A percentile compares a stretch with the other conserved stretches of the same genome.
phyloP scores from a whole-genome alignment of 208 protist species.

The Leishmania arabica region DNA sequence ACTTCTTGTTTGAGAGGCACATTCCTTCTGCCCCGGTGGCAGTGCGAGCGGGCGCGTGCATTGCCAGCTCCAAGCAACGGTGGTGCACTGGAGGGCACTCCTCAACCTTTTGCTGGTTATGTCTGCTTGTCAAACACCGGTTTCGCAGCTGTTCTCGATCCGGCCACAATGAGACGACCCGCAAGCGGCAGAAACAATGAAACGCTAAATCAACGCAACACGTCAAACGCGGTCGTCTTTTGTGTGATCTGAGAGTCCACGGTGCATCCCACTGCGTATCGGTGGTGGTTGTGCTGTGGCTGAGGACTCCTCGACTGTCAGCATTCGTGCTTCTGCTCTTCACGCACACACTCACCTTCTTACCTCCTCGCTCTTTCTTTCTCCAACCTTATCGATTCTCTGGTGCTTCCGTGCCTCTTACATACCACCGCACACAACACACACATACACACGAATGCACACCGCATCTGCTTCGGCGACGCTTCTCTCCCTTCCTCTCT shows the following conservation, averaged over 20 bases:
- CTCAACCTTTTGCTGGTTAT: not conserved
- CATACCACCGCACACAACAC: not conserved
- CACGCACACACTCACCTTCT: not conserved
- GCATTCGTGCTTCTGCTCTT: not conserved
- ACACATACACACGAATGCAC: too few relatives aligned
- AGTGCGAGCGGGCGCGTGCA: not conserved
- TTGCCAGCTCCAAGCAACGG: not conserved
- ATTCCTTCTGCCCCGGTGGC: not conserved
- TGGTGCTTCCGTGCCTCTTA: not conserved
- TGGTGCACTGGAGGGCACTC: not conserved
- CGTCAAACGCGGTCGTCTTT: not conserved
- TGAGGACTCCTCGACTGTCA: not conserved
- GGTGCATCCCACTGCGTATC: not conserved
- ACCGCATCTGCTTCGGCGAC: not conserved
- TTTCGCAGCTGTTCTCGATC: not conserved
- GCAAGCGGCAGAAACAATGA: not conserved
- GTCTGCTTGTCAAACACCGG: not conserved
- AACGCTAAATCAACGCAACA: not conserved
- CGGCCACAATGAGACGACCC: not conserved
- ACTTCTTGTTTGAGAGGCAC: not conserved
- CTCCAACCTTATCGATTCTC: not conserved
- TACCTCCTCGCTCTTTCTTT: not conserved
- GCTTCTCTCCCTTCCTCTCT: not conserved
- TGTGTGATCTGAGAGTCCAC: not conserved
- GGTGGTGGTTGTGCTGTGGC: not conserved